These are phyloP conservation scores for Nidula microcarpa DNA, from an alignment of 768 basidiomycete species.

Conservation along the genomic window DNA sequence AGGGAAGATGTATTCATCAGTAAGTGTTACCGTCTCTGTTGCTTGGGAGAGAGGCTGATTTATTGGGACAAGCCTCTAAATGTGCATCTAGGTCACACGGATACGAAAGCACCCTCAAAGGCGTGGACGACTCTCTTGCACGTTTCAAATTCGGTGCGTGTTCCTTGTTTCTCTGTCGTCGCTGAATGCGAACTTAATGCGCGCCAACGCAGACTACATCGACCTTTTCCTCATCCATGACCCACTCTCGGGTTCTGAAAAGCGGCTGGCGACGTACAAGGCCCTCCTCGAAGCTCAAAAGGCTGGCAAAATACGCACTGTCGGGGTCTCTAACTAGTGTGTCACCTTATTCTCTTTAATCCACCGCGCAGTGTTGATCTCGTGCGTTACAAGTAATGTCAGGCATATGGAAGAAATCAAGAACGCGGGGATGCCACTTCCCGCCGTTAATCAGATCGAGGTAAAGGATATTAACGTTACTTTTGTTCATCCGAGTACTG, in stretches of 20 bases:
- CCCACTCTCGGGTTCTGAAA: constrained; percentile 52
- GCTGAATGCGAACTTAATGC: no score
- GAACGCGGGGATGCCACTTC: constrained; percentile 56
- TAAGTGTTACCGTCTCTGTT: constrained; percentile 23
- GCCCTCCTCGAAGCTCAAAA: constrained; percentile 59
- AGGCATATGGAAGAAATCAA: constrained; percentile 75
- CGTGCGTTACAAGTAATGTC: constrained; percentile 41
- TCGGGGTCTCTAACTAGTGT: constrained; percentile 85
- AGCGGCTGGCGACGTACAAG: constrained; percentile 65
- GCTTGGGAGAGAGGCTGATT: not conserved
- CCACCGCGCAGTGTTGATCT: not conserved
- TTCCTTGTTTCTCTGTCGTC: not conserved
- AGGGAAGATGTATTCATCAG: constrained; percentile 62
- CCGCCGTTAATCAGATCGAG: constrained; percentile 82
- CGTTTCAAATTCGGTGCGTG: constrained; percentile 54
- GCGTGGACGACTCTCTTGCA: constrained; percentile 57
- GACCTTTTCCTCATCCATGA: constrained; percentile 82
- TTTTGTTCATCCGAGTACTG: not conserved
- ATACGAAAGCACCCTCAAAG: constrained; percentile 55
- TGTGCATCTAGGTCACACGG: constrained; percentile 54
- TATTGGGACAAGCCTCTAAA: constrained; percentile 56
- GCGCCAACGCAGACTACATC: constrained; percentile 20
- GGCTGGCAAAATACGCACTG: constrained; percentile 62
- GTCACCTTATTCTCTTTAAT: constrained; percentile 10
- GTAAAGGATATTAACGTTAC: constrained; percentile 23